Conservation (phyloP, 352 stramenopile species). For the Phytopythium vexans region DNA sequence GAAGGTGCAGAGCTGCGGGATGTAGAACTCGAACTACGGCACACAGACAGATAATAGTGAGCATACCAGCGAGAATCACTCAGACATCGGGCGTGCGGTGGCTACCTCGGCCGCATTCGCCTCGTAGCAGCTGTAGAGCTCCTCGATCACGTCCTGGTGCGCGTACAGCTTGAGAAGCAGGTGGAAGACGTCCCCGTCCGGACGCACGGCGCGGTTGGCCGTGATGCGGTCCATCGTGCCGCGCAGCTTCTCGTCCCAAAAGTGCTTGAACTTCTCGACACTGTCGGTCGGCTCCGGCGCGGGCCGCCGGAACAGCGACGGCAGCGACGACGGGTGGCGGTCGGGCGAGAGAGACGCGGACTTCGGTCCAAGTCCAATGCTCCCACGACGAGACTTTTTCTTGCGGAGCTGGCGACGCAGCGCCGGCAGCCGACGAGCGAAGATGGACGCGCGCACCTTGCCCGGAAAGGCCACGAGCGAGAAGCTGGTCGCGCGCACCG, state of each 20-base stretch:
- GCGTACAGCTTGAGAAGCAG: slow-evolving; percentile 77
- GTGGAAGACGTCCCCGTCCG: slow-evolving; percentile 55
- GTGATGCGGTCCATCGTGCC: slow-evolving; percentile 54
- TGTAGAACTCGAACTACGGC: slow-evolving; percentile 83
- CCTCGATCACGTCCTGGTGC: slow-evolving; percentile 75
- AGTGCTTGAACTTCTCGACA: slow-evolving; percentile 67
- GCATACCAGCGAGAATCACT: background rate
- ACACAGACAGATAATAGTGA: background rate
- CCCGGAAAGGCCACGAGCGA: slow-evolving; percentile 38
- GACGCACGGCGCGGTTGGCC: slow-evolving; percentile 16
- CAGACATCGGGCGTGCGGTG: no score
- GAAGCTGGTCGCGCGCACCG: slow-evolving; percentile 22
- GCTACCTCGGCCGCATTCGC: slow-evolving; percentile 47
- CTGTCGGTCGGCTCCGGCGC: slow-evolving; percentile 24
- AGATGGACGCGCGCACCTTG: slow-evolving; percentile 43
- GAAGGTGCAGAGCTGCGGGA: slow-evolving; percentile 87
- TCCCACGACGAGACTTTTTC: slow-evolving; percentile 27
- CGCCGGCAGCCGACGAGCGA: slow-evolving; percentile 14
- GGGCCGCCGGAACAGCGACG: slow-evolving; percentile 13
- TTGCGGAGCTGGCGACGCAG: slow-evolving; percentile 8
- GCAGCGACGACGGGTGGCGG: slow-evolving; percentile 14
- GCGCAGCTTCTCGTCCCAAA: slow-evolving; percentile 79
- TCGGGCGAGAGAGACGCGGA: slow-evolving; percentile 7
- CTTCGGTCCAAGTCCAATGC: slow-evolving; percentile 3
- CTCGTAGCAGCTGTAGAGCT: slow-evolving; percentile 73